Percentiles rank a stretch among this genome's conserved stretches.
Conservation (phyloP, 441 rosid species). For the Pelargonium cotyledonis region DNA sequence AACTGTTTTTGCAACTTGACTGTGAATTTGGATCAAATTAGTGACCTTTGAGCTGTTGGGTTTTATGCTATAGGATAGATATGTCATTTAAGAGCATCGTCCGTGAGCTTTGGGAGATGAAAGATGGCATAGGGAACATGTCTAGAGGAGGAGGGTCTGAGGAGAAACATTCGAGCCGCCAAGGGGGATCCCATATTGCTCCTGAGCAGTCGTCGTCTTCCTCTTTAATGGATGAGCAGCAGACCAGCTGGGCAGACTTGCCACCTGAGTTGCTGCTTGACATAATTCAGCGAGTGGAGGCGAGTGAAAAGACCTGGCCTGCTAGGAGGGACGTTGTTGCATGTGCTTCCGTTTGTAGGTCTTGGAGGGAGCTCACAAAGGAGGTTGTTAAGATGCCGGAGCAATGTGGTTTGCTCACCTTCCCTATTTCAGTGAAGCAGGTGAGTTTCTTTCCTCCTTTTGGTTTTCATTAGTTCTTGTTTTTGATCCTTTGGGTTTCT, state of each 20-base stretch:
- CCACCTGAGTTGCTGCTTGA: conserved; percentile 74
- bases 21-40: not conserved
- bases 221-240: conserved; percentile 21
- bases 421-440: conserved; percentile 79
- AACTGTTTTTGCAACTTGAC: not conserved
- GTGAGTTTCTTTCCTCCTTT: conserved; percentile 20
- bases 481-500: not conserved
- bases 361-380: conserved; percentile 72
- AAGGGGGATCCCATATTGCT: conserved; percentile 58
- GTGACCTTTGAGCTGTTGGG: not conserved
- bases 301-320: conserved; percentile 57
- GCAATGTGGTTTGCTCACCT: conserved; percentile 61
- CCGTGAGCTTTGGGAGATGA: conserved; percentile 45
- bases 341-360: conserved; percentile 73
- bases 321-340: conserved; percentile 71
- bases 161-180: conserved; percentile 26
- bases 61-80: not conserved
- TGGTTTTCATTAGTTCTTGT: not conserved
- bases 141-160: conserved; percentile 26
- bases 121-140: conserved; percentile 26
- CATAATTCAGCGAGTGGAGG: conserved; percentile 59
- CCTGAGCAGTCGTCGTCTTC: conserved; percentile 36
- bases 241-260: conserved; percentile 60
- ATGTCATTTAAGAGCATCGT: conserved; percentile 59
- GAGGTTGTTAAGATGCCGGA: conserved; percentile 61